Conservation (phyloP, 148 eudicot genomes). For the Linanthus parryae region DNA sequence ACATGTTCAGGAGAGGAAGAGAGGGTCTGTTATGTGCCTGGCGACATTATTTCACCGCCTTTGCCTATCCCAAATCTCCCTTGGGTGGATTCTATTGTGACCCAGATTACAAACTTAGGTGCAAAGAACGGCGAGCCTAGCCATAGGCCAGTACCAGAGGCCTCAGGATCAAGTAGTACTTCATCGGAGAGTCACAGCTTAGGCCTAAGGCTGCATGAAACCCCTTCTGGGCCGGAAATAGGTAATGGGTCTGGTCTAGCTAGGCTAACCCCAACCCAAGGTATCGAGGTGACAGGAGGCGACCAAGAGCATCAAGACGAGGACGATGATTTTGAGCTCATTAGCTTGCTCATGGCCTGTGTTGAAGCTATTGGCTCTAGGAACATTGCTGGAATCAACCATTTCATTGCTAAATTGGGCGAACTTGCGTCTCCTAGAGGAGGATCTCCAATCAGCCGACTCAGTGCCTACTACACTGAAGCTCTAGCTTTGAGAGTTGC, state of each 20-base stretch:
- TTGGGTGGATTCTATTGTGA: constrained; percentile 50
- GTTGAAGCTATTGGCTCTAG: constrained; percentile 57
- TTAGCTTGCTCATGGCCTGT: constrained; percentile 59
- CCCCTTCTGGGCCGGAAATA: constrained; percentile 31
- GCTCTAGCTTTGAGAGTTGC: constrained; percentile 73
- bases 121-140: constrained; percentile 40
- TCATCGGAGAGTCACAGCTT: constrained; percentile 61
- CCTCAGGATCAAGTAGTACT: constrained; percentile 66
- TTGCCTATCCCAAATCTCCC: constrained; percentile 51
- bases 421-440: constrained; percentile 81
- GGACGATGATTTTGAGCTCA: constrained; percentile 65
- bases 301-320: constrained; percentile 29
- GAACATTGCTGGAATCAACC: constrained; percentile 47
- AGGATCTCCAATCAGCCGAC: constrained; percentile 63
- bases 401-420: constrained; percentile 63
- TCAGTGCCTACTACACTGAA: constrained; percentile 77
- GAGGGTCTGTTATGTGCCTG: constrained; percentile 48
- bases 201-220: constrained; percentile 28
- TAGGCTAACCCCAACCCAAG: constrained; percentile 35
- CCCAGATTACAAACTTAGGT: constrained; percentile 46
- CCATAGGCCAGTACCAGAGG: constrained; percentile 31
- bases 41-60: constrained; percentile 38
- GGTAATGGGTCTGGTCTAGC: constrained; percentile 62
- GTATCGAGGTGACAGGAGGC: constrained; percentile 16
- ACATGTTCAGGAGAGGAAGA: constrained; percentile 66